phyloP scores from a whole-genome alignment of 306 rosid genomes.

The Quercus glauca region DNA sequence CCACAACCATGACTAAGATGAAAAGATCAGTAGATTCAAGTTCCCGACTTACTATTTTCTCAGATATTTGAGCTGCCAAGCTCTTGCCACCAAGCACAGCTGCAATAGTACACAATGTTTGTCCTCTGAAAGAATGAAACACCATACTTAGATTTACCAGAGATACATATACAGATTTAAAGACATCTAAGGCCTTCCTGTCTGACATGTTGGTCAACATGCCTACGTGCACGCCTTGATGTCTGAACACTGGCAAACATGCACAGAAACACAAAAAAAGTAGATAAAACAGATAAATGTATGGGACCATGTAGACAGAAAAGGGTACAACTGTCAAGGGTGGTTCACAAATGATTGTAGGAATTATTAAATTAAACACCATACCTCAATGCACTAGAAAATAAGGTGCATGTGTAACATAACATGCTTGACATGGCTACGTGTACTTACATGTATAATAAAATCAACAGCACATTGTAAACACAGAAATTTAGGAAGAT shows the following conservation, averaged over 20 bases:
- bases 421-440: no score
- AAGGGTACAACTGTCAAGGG: no score
- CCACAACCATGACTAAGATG: background rate
- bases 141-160: slow-evolving; percentile 6
- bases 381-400: no score
- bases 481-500: background rate
- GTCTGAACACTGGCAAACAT: background rate
- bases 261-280: no score
- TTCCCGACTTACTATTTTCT: slow-evolving; percentile 56
- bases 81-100: slow-evolving; percentile 94
- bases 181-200: no score
- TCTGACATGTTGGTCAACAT: background rate
- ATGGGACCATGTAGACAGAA: no score
- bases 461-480: no score
- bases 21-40: background rate
- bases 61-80: slow-evolving; percentile 94
- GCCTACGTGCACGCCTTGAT: background rate
- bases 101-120: slow-evolving; percentile 84
- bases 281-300: no score
- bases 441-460: no score
- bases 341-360: no score
- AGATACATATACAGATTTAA: background rate
- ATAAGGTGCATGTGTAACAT: no score
- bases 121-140: slow-evolving; percentile 54
- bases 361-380: no score